phyloP scores from a whole-genome alignment of 176 grass and related monocot genomes.

The Themeda triandra region DNA sequence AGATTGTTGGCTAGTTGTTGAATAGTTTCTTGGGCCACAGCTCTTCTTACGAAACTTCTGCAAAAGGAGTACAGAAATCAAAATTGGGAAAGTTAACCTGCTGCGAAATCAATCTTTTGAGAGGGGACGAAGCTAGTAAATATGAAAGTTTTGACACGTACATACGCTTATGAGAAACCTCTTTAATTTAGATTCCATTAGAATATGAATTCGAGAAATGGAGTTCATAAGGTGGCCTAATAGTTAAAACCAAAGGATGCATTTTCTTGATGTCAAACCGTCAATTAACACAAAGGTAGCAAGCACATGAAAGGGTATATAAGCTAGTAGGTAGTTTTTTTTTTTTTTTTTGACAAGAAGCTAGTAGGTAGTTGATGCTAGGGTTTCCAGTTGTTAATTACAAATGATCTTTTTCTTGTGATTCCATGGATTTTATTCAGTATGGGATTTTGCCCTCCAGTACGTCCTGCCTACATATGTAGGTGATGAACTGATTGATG shows the following conservation, averaged over 20 bases:
- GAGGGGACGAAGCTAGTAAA: background rate
- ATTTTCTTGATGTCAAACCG: background rate
- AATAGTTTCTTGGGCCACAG: slow-evolving; percentile 20
- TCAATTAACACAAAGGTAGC: background rate
- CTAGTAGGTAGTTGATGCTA: background rate
- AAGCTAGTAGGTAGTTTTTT: too few relatives aligned
- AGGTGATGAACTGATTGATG: background rate
- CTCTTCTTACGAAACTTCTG: slow-evolving; percentile 31
- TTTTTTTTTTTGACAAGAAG: too few relatives aligned
- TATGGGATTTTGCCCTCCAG: background rate
- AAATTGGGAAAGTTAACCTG: background rate
- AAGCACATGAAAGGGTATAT: background rate
- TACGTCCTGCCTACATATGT: background rate
- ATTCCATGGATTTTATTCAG: background rate
- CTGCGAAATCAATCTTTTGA: background rate
- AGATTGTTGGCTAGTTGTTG: slow-evolving; percentile 19
- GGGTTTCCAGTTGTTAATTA: background rate
- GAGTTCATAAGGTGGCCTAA: background rate
- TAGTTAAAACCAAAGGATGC: background rate
- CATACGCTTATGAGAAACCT: background rate
- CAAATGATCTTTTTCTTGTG: background rate
- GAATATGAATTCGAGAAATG: background rate
- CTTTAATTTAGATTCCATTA: background rate
- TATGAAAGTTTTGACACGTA: background rate
- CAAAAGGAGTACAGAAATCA: background rate